Evolutionary conservation across 805 yeast genomes (phyloP), one percentile per base, ranked within the genome.

Genomic region (Suhomyces faveliae): DNA sequence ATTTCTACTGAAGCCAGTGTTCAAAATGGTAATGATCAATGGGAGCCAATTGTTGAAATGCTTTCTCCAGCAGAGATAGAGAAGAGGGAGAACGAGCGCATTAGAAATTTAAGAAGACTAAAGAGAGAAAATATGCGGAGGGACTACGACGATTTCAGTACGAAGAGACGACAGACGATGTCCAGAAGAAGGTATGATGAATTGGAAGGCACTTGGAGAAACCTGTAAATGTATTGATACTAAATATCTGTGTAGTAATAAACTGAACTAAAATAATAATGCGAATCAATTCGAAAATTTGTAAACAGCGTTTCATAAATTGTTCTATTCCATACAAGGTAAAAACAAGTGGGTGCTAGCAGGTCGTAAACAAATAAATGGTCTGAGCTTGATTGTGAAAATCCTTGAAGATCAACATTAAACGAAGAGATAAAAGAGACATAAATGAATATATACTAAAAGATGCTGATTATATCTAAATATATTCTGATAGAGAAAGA

Each of bases 31-130:
- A 96, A 96, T 25, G 87, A 83, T 30, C 79, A 74, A 37, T 94
- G 97, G 95, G 84, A 85, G 46, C 99, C 99, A 22, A 77, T 82
- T 38, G 85, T 92, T 5, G 98, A 92, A 66, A 80, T 82, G 11
- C 76, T 94, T 50, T 83, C 94, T 1, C 91, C 88, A 46, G 89
- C 91, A 80, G 99, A 94, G 66, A 89, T 94, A 48, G 97, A 92
- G 62, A 85, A 86, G 68, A 79, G 98, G 55, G 98, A 94, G 63
- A 89, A 90, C 56, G 99, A 94, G 68, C 83, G 95, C 60, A 97
- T 91, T 58, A 79, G 98, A 66, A 90, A 87, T 62, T 77, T 89
- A 51, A 81, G 99, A 67, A 82, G 99, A 62, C 76, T 91, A 62
- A 92, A 95, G 74, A 82, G 99, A 68, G 98, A 94, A 63, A 84